Base-by-base conservation (phyloP, 495 filamentous ascomycete genomes). In the Lophium mytilinum region DNA sequence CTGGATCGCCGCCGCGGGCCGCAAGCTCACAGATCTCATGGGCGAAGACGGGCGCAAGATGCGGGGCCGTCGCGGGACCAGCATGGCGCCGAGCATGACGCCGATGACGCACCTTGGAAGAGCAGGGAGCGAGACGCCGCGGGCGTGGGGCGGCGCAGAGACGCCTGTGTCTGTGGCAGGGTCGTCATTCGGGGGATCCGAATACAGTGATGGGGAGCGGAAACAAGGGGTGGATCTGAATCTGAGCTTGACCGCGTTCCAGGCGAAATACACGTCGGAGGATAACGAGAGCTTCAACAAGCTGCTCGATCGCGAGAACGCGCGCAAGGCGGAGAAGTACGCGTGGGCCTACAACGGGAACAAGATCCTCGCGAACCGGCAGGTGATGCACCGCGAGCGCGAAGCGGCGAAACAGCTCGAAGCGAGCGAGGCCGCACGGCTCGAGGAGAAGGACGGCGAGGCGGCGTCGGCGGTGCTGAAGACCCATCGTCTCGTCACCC, bases 211-310 rank as follows among this genome's bases (percentile, higher is more conserved):
- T 39, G 24, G 55, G 61, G 55, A 56, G 14, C 54, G 62, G 15
- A 65, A 71, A 37, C 75, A 72, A 64, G 74, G 76, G 47, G 75
- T 91, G 34, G 88, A 97, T 68, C 86, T 86, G 11, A 86, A 83
- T 64, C 83, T 97, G 72, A 87, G 83, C 47, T 79, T 98, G 9
- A 77, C 82, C 47, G 81, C 85, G 3, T 98, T 97, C 64, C 93
- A 97, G 62, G 78, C 87, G 6, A 89, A 88, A 64, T 97, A 95
- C 70, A 97, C 91, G 4, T 93, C 87, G 61, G 93, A 98, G 71
- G 93, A 98, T 69, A 96, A 97, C 66, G 92, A 95, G 64, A 89
- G 84, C 49, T 96, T 98, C 75, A 92, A 95, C 71, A 86, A 85
- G 64, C 76, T 97, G 0, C 73, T 98, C 11, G 93, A 98, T 72